These are phyloP conservation scores for Phalaenopsis hybrid DNA, from an alignment of 116 monocot species.

Conservation along the genomic window DNA sequence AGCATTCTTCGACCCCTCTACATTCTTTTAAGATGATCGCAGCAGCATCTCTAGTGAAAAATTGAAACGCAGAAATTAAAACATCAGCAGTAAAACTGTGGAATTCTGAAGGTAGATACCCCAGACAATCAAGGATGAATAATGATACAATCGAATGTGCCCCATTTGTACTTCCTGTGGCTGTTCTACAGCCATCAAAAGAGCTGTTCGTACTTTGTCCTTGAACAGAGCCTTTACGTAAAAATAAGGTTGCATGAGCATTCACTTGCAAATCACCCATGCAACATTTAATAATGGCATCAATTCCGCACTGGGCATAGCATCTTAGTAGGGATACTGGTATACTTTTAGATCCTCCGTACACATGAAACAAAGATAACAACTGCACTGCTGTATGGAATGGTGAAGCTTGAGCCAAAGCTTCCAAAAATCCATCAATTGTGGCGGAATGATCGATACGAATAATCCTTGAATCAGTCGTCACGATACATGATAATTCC, in stretches of 20 bases:
- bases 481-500: slow-evolving; percentile 30
- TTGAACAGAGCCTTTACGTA: too few relatives aligned
- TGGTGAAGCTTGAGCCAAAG: slow-evolving; percentile 28
- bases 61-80: slow-evolving; percentile 20
- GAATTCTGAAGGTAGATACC: slow-evolving; percentile 34
- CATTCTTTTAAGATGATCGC: slow-evolving; percentile 17
- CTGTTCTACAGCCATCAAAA: too few relatives aligned
- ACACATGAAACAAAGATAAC: slow-evolving; percentile 30
- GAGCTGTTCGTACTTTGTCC: too few relatives aligned
- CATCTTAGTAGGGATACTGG: slow-evolving; percentile 39
- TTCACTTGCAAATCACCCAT: too few relatives aligned
- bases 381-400: slow-evolving; percentile 32
- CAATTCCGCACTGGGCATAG: slow-evolving; percentile 19
- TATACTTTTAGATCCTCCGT: slow-evolving; percentile 20
- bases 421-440: slow-evolving; percentile 35
- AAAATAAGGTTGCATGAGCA: too few relatives aligned
- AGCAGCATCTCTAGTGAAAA: slow-evolving; percentile 17
- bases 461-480: slow-evolving; percentile 32
- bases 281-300: too few relatives aligned
- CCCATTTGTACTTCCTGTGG: background rate
- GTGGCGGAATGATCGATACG: slow-evolving; percentile 26
- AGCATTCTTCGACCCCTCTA: slow-evolving; percentile 10
- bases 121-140: slow-evolving; percentile 37
- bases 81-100: slow-evolving; percentile 25
- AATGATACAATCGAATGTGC: slow-evolving; percentile 11